Conservation (phyloP, 1,284 basidiomycete genomes). For the Cryptococcus hybrid region DNA sequence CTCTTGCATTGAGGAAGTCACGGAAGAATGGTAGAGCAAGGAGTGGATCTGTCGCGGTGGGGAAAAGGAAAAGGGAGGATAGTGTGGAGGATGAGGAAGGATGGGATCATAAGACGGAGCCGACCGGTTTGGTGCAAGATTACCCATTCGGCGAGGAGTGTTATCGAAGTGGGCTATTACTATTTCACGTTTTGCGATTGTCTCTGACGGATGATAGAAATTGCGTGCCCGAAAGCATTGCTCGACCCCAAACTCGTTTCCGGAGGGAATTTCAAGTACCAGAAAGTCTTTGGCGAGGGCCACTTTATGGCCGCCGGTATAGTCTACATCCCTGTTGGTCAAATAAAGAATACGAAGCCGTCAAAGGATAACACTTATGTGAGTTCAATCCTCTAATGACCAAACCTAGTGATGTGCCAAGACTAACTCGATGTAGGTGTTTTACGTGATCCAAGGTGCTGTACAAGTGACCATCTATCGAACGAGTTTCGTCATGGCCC, state of each 20-base stretch:
- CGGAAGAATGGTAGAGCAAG: slow-evolving; percentile 32
- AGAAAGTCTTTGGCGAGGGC: slow-evolving; percentile 93
- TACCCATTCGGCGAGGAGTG: slow-evolving; percentile 63
- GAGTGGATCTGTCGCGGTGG: neutral
- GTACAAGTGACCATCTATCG: slow-evolving; percentile 81
- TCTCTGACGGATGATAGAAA: slow-evolving; percentile 52
- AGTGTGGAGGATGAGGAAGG: slow-evolving; percentile 56
- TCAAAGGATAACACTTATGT: slow-evolving; percentile 96
- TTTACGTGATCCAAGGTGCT: slow-evolving; percentile 83
- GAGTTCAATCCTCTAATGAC: slow-evolving; percentile 43
- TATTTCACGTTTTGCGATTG: neutral
- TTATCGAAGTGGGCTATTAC: slow-evolving; percentile 45
- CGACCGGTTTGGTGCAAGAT: slow-evolving; percentile 67
- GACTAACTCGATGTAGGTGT: slow-evolving; percentile 59
- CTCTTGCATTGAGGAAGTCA: slow-evolving; percentile 56
- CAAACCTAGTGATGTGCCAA: neutral
- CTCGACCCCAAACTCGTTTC: slow-evolving; percentile 59
- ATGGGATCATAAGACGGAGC: slow-evolving; percentile 78
- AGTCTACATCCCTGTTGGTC: slow-evolving; percentile 71
- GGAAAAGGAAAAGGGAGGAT: slow-evolving; percentile 39
- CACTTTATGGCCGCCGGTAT: slow-evolving; percentile 89
- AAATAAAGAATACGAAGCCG: slow-evolving; percentile 79
- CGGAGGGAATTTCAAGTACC: slow-evolving; percentile 69
- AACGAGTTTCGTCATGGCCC: slow-evolving; percentile 70
- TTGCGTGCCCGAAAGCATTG: slow-evolving; percentile 70